phyloP scores from a whole-genome alignment of 2,329 filamentous ascomycete species.

The Hymenoscyphus fraxineus region DNA sequence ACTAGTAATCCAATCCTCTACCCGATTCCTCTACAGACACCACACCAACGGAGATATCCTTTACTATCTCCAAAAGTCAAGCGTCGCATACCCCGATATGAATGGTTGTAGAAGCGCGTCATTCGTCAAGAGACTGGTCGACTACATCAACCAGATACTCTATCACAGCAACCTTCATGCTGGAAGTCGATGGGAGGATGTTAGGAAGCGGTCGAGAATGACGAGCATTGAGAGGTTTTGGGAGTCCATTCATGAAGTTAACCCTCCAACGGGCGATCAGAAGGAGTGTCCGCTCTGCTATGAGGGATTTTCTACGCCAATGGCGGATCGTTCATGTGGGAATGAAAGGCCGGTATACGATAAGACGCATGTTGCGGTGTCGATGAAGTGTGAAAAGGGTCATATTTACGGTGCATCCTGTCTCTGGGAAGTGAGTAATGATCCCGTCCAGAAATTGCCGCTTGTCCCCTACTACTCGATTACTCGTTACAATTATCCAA shows the following conservation, averaged over 20 bases:
- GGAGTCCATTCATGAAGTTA: not conserved
- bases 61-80: not conserved
- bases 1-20: not conserved
- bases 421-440: not conserved
- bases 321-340: not conserved
- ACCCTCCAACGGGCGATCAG: not conserved
- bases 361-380: not conserved
- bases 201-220: not conserved
- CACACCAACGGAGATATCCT: not conserved
- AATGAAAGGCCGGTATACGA: not conserved
- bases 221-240: not conserved
- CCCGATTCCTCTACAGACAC: not conserved
- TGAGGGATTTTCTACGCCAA: not conserved
- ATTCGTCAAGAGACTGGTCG: not conserved
- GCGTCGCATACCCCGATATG: too few species aligned
- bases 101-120: not conserved
- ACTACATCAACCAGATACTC: not conserved
- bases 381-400: not conserved
- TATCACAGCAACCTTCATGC: not conserved
- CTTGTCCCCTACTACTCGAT: not conserved
- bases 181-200: not conserved
- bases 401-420: not conserved
- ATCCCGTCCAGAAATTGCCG: not conserved
- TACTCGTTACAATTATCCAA: not conserved
- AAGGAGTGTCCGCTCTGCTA: not conserved